Evolutionary conservation across 805 yeast species (phyloP), one percentile per base, ranked within the genome.

Genomic region (Brettanomyces bruxellensis): DNA sequence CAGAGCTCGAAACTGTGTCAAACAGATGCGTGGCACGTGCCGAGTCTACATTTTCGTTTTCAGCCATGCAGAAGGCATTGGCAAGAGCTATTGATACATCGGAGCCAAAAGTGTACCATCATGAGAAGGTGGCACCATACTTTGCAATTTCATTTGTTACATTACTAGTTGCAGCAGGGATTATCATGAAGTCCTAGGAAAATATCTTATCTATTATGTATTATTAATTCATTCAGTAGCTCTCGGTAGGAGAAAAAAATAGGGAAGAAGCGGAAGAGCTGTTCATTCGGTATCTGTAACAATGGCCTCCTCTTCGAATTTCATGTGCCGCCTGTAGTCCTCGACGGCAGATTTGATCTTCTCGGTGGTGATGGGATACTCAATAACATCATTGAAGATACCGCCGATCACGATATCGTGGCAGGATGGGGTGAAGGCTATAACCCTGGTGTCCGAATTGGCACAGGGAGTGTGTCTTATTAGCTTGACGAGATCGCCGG

Each of bases 361-460:
- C 24, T 59, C 60, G 41, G 55, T 52, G 4, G 69, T 67, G 9
- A 68, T 70, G 0, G 96, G 96, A 59, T 85, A 85, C 57, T 86
- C 93, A 22, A 88, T 62, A 2, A 84, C 81, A 44, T 78, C 81
- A 50, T 80, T 83, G 61, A 88, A 87, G 3, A 71, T 68, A 8
- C 72, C 73, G 14, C 73, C 61, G 28, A 68, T 68, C 3, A 55
- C 53, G 0, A 93, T 89, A 48, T 87, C 95, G 48, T 77, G 75
- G 38, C 79, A 78, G 54, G 76, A 81, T 1, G 83, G 82, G 0
- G 95, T 86, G 35, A 83, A 63, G 0, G 90, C 89, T 37, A 90
- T 71, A 18, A 89, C 74, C 1, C 90, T 91, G 0, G 96, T 86
- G 23, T 72, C 71, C 1, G 85, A 73, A 58, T 91, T 90, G n/a